phyloP scores from a whole-genome alignment of 139 green algal genomes.

The Coccomyxa sp. region DNA sequence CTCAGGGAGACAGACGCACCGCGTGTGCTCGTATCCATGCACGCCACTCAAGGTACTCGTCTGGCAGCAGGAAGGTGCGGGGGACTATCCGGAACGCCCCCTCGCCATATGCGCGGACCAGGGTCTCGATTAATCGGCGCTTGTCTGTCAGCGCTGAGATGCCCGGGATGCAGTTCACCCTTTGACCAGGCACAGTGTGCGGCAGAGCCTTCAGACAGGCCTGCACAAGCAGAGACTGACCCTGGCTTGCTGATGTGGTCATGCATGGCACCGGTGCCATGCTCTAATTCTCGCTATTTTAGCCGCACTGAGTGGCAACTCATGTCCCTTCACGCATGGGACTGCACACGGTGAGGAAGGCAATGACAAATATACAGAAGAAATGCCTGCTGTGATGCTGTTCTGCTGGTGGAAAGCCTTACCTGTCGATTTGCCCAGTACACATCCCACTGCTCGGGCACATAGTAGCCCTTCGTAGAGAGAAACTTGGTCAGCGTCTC shows the following conservation, averaged over 20 bases:
- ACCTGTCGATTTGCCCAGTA: slow-evolving; percentile 40
- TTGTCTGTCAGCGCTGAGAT: slow-evolving; percentile 44
- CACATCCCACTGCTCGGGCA: slow-evolving; percentile 32
- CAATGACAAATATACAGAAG: slow-evolving; percentile 11
- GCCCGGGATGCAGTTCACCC: slow-evolving; percentile 58
- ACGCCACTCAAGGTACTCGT: slow-evolving; percentile 53
- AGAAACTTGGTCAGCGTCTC: slow-evolving; percentile 24
- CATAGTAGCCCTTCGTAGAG: slow-evolving; percentile 43
- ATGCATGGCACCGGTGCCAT: too few relatives aligned
- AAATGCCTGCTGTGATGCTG: not conserved
- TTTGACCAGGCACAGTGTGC: slow-evolving; percentile 26
- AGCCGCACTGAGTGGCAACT: too few relatives aligned
- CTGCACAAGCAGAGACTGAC: too few relatives aligned
- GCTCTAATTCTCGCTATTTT: too few relatives aligned
- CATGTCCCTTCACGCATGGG: not conserved
- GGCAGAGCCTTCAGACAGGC: slow-evolving; percentile 21
- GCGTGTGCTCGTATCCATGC: slow-evolving; percentile 7
- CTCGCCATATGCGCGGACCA: slow-evolving; percentile 51
- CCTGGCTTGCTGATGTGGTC: too few relatives aligned
- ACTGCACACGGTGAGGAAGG: too few relatives aligned
- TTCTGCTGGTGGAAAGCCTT: not conserved
- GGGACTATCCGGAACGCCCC: slow-evolving; percentile 38
- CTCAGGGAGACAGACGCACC: not conserved
- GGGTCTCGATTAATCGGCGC: slow-evolving; percentile 34
- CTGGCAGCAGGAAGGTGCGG: slow-evolving; percentile 47